phyloP scores from a whole-genome alignment of 352 stramenopile genomes.

The Pythium coloratum region DNA sequence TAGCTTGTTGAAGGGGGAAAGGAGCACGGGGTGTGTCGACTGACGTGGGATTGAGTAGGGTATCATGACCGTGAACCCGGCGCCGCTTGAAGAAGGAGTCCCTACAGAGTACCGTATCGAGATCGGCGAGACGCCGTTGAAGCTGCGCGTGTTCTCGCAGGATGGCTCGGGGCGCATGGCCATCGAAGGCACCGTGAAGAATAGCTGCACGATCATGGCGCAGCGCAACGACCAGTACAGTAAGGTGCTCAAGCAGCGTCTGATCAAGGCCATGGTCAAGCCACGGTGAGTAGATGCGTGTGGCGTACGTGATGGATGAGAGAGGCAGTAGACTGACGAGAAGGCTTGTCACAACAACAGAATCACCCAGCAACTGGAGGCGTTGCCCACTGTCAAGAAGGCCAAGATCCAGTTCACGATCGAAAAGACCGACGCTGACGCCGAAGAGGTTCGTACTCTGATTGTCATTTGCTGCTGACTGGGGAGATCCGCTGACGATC shows the following conservation, averaged over 20 bases:
- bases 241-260: slow-evolving; percentile 78
- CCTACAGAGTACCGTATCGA: slow-evolving; percentile 82
- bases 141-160: slow-evolving; percentile 84
- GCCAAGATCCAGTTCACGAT: slow-evolving; percentile 83
- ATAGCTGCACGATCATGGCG: slow-evolving; percentile 85
- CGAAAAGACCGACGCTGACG: slow-evolving; percentile 68
- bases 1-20: neutral
- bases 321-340: neutral
- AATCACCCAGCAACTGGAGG: slow-evolving; percentile 75
- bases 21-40: neutral
- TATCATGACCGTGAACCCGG: slow-evolving; percentile 74
- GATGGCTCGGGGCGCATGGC: slow-evolving; percentile 86
- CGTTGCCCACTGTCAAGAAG: slow-evolving; percentile 76
- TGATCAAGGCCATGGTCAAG: slow-evolving; percentile 89
- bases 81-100: slow-evolving; percentile 72
- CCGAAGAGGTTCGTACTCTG: slow-evolving; percentile 48
- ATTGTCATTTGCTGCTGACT: neutral
- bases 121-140: slow-evolving; percentile 72
- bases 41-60: slow-evolving; percentile 35
- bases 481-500: slow-evolving; percentile 34
- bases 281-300: slow-evolving; percentile 26
- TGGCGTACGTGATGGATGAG: neutral
- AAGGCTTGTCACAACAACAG: slow-evolving; percentile 23
- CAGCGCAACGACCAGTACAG: slow-evolving; percentile 85
- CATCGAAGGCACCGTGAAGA: slow-evolving; percentile 85